Base-by-base conservation (phyloP, 2,329 filamentous ascomycete genomes). In the Dactylonectria estremocensis region DNA sequence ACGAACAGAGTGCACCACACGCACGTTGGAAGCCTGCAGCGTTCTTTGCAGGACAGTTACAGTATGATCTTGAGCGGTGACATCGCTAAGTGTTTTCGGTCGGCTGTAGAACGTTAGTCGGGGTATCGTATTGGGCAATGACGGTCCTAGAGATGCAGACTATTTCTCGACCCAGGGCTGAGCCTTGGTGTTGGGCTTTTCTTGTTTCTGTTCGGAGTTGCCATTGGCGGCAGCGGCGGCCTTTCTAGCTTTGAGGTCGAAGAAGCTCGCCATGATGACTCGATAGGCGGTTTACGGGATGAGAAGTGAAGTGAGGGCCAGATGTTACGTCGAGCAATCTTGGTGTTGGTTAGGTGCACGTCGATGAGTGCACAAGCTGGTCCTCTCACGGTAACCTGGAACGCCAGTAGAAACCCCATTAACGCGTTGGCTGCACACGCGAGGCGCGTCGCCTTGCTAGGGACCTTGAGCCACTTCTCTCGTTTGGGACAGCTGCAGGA, bases 121-220 rank as follows among this genome's bases (percentile, higher is more conserved):
- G 49, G 43, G 14, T 40, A 4, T n/a, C 14, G 24, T 20, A 8
- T 22, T 48, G 20, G 5, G 7, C 14, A 16, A 9, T 3, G 11
- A 3, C 5, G 24, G n/a, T 52, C 40, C n/a, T n/a, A n/a, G 58
- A 46, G 22, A 18, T 31, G 68, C 88, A 70, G 86, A 97, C 95
- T 98, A 98, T 93, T 98, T 98, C 85, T 98, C 96, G 60, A 98
- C 95, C 96, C 96, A 99, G 76, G 96, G 96, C 78, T 98, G 95
- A 9, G 76, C 74, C 91, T 86, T 77, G 87, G 92, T 77, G 86
- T 87, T 66, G 84, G 88, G 74, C 71, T 87, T 88, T 68, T 91
- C 87, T 61, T 86, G 81, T 81, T 95, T 97, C 60, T 87, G 87
- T 50, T 92, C 90, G 20, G 88, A 82, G 66, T 83, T 79, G 56